Percentiles rank a stretch among this genome's conserved stretches.
phyloP scores from a whole-genome alignment of 129 eudicot species.

The Chrysanthemum seticuspe region DNA sequence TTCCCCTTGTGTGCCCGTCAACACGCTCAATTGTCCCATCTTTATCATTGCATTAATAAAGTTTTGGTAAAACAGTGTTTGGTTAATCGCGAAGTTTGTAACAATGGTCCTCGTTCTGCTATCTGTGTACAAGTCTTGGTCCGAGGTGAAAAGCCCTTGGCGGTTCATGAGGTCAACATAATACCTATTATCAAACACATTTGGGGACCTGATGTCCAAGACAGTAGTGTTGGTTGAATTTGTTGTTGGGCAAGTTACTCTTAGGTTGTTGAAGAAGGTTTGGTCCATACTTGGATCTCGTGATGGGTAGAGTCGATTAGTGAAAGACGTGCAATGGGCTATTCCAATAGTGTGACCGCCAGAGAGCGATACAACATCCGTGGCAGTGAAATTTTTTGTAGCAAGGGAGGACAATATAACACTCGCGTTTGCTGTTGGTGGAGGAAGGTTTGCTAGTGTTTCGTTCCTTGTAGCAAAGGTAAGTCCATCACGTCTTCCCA shows the following conservation, averaged over 20 bases:
- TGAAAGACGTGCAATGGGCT: constrained; percentile 54
- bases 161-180: constrained; percentile 63
- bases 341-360: constrained; percentile 75
- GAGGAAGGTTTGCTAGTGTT: constrained; percentile 51
- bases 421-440: constrained; percentile 42
- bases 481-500: constrained; percentile 63
- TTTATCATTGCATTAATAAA: constrained; percentile 61
- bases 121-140: constrained; percentile 62
- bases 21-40: constrained; percentile 60
- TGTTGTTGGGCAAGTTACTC: constrained; percentile 34
- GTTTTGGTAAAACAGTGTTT: constrained; percentile 47
- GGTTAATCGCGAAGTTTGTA: constrained; percentile 45
- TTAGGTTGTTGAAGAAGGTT: constrained; percentile 43
- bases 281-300: constrained; percentile 58
- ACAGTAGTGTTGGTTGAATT: constrained; percentile 28
- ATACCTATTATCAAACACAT: constrained; percentile 64
- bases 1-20: no score
- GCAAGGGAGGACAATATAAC: constrained; percentile 39
- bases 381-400: constrained; percentile 42
- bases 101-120: constrained; percentile 46
- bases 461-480: constrained; percentile 40
- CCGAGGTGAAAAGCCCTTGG: constrained; percentile 67
- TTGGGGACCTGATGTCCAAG: constrained; percentile 58
- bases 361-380: constrained; percentile 66
- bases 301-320: constrained; percentile 45